Base-by-base conservation (phyloP, 2,329 filamentous ascomycete species). In the Epichloe amarillans region DNA sequence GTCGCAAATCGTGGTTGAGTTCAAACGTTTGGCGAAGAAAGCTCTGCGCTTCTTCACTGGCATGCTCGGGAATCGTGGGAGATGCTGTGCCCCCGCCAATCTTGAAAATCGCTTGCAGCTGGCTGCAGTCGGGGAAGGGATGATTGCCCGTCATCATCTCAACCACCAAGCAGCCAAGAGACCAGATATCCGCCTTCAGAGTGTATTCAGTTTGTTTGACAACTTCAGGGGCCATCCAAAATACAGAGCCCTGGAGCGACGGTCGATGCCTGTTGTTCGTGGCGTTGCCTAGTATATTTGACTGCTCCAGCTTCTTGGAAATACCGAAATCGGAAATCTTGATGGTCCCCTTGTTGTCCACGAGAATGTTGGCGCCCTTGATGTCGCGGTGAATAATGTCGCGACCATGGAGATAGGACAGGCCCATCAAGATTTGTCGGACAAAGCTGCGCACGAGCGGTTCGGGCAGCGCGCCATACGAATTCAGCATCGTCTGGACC, bases 281-380 rank as follows among this genome's bases (percentile, higher is more conserved):
- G 62, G 73, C 83, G 59, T 75, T 83, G 62, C 67, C 82, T 45
- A 95, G 80, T 43, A 96, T 80, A 53, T 90, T 93, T 52, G 88
- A 84, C 14, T 89, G 89, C 68, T 97, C 91, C 40, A 97, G 86
- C 66, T 95, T 94, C 75, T 98, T 98, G 54, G 87, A 94, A 64
- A 98, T 97, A 64, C 93, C 93, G 60, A 98, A 98, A 74, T 98
- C 93, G 8, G 91, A 97, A 57, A 98, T 98, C 72, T 98, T 98
- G 71, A 98, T 95, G 7, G 88, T 91, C 52, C 93, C 93, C 70
- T 97, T 96, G 74, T 97, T 97, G 72, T 98, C 93, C 52, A 98
- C 93, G 5, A 98, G 82, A 58, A 98, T 95, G 64, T 98, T 98
- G 66, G 93, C 93, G 46, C 93, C 93, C 73, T 98, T 98, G 77